Evolutionary conservation across 768 basidiomycete genomes (phyloP), one percentile per base, ranked within the genome.

Genomic region (Pisolithus orientalis): DNA sequence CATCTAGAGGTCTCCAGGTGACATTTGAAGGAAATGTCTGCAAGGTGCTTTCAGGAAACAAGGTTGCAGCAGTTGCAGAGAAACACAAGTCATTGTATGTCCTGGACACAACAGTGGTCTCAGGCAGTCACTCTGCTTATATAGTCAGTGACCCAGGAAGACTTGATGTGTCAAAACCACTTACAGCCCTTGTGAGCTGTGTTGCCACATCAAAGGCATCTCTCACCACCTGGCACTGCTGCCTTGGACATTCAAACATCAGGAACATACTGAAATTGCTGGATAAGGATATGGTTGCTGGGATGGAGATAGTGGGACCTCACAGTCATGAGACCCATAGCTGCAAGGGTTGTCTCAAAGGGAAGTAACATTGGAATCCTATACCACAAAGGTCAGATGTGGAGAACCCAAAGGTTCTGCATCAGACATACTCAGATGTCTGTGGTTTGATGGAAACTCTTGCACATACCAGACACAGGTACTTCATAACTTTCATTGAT

Each of bases 401-500:
- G 21, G 21, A 21, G 21, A 21, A 21, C 21, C 21, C 21, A 21
- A 21, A 21, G 21, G 21, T 21, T 21, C 21, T 21, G 21, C 21
- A 21, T 21, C 21, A 21, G 21, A 21, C 21, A 21, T 21, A 21
- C 21, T 21, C 21, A 21, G 21, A 21, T 21, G 21, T 21, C 21
- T 21, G 21, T 21, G 21, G 21, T 21, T 2, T 55, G 2, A 52
- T 62, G 47, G 46, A 56, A 13, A 59, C 46, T 0, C 24, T 46
- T 1, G 57, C 56, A 0, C 38, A 32, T 21, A 21, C 21, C 0
- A 57, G 63, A 3, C 52, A 47, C 4, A 6, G 38, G 3, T 67
- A 66, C 25, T 55, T 57, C 38, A 32, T 57, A 1, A 60, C 57
- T 11, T 65, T 55, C 29, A 59, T 60, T 3, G 61, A 65, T 39